These are phyloP conservation scores for Penicillium verrucosum DNA, from an alignment of 2,329 filamentous ascomycete genomes.

Conservation along the genomic window DNA sequence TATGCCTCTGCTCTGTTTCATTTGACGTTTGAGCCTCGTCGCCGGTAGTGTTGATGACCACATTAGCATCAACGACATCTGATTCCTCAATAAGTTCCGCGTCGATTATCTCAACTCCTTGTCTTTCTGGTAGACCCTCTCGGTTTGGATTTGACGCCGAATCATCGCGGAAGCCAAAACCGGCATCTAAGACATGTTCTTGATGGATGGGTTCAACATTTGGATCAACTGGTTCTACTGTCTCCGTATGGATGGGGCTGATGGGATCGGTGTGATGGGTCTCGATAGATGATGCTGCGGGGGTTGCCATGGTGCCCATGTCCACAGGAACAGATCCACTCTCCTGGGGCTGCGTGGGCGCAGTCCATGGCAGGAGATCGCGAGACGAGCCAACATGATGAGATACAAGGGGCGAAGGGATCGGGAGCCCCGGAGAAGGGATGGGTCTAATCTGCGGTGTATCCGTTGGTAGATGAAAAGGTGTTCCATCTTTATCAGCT, in stretches of 20 bases:
- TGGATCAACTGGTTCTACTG: background rate
- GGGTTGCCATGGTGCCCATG: background rate
- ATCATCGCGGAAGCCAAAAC: background rate
- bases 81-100: background rate
- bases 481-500: background rate
- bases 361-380: conserved; percentile 32
- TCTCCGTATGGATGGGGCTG: background rate
- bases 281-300: background rate
- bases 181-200: background rate
- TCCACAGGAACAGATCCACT: background rate
- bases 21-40: background rate
- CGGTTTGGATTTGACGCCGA: too few relatives aligned
- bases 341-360: conserved; percentile 9
- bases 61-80: background rate
- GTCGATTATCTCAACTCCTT: background rate
- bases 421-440: conserved; percentile 39
- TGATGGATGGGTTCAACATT: background rate
- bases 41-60: background rate
- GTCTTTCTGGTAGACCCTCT: background rate
- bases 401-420: conserved; percentile 40
- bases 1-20: background rate
- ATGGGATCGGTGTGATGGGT: background rate
- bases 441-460: conserved; percentile 41
- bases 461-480: conserved; percentile 26
- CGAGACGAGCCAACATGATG: conserved; percentile 23